Conservation (phyloP, 2,329 filamentous ascomycete species). For the Pleoardoris graminearum region DNA sequence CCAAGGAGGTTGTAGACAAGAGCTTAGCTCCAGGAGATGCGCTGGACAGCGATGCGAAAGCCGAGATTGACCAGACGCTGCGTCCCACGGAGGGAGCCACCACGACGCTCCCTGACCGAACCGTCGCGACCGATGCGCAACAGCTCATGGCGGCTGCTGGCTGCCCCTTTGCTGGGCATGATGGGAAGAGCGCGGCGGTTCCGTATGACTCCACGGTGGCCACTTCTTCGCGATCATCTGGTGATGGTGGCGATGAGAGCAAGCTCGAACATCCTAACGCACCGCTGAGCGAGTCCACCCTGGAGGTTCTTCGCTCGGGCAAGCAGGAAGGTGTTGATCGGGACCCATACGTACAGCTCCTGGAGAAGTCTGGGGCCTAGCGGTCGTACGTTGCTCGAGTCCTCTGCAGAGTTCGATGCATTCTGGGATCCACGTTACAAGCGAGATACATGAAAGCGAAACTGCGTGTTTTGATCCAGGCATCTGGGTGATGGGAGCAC, state of each 20-base stretch:
- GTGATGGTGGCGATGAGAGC: constrained; percentile 26
- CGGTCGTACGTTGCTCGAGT: too few relatives aligned
- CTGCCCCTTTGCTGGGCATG: constrained; percentile 16
- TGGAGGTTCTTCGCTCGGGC: constrained; percentile 33
- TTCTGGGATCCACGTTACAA: too few relatives aligned
- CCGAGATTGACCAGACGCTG: constrained; percentile 16
- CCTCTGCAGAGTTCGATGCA: too few relatives aligned
- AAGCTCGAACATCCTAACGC: constrained; percentile 38
- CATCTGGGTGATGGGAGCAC: too few relatives aligned
- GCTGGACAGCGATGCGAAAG: constrained; percentile 22
- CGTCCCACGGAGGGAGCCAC: constrained; percentile 13
- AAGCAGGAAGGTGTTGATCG: constrained; percentile 44
- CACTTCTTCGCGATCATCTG: constrained; percentile 1
- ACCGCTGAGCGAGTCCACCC: constrained; percentile 18
- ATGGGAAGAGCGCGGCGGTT: constrained; percentile 7
- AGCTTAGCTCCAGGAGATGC: constrained; percentile 36
- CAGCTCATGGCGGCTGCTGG: constrained; percentile 9
- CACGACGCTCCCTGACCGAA: constrained; percentile 14
- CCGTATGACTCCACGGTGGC: constrained; percentile 11
- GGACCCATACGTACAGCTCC: constrained; percentile 36
- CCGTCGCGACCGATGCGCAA: neutral
- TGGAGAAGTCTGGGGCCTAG: constrained; percentile 20
- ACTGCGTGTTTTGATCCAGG: too few relatives aligned
- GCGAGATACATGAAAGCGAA: too few relatives aligned
- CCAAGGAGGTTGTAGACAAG: constrained; percentile 48